Evolutionary conservation across 768 basidiomycete genomes (phyloP).

Genomic region (Boletus rufocinnamomeus): DNA sequence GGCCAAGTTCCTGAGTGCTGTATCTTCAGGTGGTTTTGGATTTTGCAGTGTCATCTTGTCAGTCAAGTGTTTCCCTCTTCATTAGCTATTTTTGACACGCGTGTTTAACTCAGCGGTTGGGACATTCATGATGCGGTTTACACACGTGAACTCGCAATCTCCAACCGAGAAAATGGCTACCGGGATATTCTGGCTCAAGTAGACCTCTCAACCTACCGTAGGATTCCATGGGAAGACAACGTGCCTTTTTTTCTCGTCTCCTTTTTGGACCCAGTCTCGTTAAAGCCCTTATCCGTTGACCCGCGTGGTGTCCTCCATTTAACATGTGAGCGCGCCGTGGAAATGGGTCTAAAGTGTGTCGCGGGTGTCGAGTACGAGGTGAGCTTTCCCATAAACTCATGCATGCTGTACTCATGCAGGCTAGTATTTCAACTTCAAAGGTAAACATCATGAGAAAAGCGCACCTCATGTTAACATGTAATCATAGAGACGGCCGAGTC

Average conservation of each 20-base stretch:
- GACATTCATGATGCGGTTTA: constrained; percentile 91
- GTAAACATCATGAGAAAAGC: constrained; percentile 36
- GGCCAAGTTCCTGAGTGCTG: constrained; percentile 85
- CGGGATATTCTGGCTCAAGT: constrained; percentile 84
- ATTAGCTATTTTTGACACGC: background rate
- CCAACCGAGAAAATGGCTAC: constrained; percentile 91
- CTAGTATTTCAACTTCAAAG: constrained; percentile 91
- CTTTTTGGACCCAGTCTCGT: constrained; percentile 86
- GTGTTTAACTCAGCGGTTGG: constrained; percentile 63
- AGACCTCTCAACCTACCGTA: constrained; percentile 84
- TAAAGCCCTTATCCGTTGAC: constrained; percentile 74
- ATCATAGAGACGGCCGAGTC: constrained; percentile 76
- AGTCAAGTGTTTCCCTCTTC: constrained; percentile 29
- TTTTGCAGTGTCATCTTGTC: constrained; percentile 94
- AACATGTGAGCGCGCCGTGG: constrained; percentile 51
- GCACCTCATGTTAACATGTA: constrained; percentile 5
- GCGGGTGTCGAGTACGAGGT: constrained; percentile 97
- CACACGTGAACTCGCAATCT: constrained; percentile 82
- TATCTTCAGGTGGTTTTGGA: constrained; percentile 80
- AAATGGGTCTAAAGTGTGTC: constrained; percentile 59
- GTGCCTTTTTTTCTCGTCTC: constrained; percentile 93
- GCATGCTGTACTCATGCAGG: constrained; percentile 6
- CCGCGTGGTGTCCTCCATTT: constrained; percentile 80
- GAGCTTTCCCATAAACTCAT: constrained; percentile 10
- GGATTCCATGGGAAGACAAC: constrained; percentile 89